Conservation (phyloP, 306 rosid genomes). For the Quercus variabilis region DNA sequence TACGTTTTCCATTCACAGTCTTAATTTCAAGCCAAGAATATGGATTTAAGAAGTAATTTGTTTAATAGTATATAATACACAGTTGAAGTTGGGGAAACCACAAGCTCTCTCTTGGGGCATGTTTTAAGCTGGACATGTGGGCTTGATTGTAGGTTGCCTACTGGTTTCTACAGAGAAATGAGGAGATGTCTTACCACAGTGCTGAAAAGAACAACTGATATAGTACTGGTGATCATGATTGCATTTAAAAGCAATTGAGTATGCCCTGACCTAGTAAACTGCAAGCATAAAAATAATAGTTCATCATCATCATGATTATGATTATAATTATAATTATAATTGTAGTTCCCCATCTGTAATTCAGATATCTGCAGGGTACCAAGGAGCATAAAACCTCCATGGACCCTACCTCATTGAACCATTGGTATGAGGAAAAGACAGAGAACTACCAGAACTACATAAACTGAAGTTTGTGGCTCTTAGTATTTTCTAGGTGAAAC, state of each 20-base stretch:
- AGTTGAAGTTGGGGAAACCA: no score
- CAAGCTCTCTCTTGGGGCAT: background rate
- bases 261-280: conserved; percentile 82
- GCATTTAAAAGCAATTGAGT: conserved; percentile 70
- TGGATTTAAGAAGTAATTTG: no score
- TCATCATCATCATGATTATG: background rate
- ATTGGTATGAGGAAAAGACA: background rate
- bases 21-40: no score
- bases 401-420: background rate
- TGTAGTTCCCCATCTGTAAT: background rate
- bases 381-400: background rate
- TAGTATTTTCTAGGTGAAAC: background rate
- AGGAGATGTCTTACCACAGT: conserved; percentile 63
- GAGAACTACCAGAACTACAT: background rate
- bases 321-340: background rate
- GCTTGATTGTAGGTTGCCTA: background rate
- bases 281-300: conserved; percentile 24
- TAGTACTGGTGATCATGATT: conserved; percentile 95
- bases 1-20: background rate
- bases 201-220: conserved; percentile 94
- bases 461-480: background rate
- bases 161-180: background rate
- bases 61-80: no score
- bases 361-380: background rate
- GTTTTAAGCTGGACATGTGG: background rate